These are phyloP conservation scores for Barnettozyma salicaria DNA, from an alignment of 805 yeast species.

Conservation along the genomic window DNA sequence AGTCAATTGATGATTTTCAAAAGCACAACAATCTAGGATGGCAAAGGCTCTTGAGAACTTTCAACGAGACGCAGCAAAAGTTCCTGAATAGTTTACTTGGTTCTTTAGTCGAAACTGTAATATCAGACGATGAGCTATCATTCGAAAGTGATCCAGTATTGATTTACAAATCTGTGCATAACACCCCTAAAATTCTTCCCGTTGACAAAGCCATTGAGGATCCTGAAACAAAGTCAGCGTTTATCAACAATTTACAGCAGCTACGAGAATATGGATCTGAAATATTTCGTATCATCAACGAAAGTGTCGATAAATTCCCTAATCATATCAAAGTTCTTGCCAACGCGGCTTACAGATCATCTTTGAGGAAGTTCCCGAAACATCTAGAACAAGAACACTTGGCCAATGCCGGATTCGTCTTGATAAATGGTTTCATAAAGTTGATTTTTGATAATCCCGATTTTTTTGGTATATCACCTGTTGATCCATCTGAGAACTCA, in stretches of 20 bases:
- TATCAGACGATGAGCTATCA: slow-evolving; percentile 37
- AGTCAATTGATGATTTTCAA: slow-evolving; percentile 24
- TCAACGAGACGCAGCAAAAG: slow-evolving; percentile 35
- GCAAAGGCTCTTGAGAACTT: slow-evolving; percentile 36
- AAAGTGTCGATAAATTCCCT: slow-evolving; percentile 42
- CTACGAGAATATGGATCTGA: slow-evolving; percentile 67
- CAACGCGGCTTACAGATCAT: slow-evolving; percentile 35
- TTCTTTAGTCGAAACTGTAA: slow-evolving; percentile 32
- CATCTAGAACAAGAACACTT: slow-evolving; percentile 54
- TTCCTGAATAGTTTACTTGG: slow-evolving; percentile 31
- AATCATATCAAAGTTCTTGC: slow-evolving; percentile 52
- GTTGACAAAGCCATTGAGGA: slow-evolving; percentile 76
- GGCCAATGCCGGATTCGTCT: slow-evolving; percentile 62
- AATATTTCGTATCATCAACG: slow-evolving; percentile 47
- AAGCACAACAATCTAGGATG: slow-evolving; percentile 30
- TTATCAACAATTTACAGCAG: slow-evolving; percentile 66
- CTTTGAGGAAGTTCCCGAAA: slow-evolving; percentile 47
- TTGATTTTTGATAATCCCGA: slow-evolving; percentile 48
- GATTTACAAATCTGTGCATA: slow-evolving; percentile 42
- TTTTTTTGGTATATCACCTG: slow-evolving; percentile 44
- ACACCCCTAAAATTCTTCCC: slow-evolving; percentile 34
- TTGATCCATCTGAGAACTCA: slow-evolving; percentile 15
- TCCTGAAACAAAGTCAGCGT: slow-evolving; percentile 60
- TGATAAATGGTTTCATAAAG: slow-evolving; percentile 46
- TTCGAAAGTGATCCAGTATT: slow-evolving; percentile 77